Conservation (phyloP, 352 stramenopile species). For the Ochromonadaceae sp. region DNA sequence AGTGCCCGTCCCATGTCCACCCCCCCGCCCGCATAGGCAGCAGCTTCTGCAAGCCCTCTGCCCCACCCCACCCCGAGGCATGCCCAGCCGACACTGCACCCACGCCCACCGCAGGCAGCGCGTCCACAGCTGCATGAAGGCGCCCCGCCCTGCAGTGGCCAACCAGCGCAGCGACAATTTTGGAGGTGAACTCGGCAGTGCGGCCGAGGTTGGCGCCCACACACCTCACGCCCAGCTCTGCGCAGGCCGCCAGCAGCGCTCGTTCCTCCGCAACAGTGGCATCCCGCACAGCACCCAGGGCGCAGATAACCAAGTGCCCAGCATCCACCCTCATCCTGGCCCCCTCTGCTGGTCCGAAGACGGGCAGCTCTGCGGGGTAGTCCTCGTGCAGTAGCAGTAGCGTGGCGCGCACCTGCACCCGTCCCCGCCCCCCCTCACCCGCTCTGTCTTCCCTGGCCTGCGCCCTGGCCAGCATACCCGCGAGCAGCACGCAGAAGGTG, state of each 20-base stretch:
- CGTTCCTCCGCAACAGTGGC: conserved; percentile 34
- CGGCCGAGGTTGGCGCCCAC: conserved; percentile 36
- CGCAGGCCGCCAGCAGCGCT: conserved; percentile 27
- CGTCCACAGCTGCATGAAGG: conserved; percentile 19
- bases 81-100: no score
- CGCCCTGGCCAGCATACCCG: neutral
- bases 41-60: conserved; percentile 18
- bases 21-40: conserved; percentile 23
- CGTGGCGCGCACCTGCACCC: conserved; percentile 6
- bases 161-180: conserved; percentile 38
- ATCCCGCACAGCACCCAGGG: conserved; percentile 40
- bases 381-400: conserved; percentile 40
- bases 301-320: conserved; percentile 30
- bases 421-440: neutral
- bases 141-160: conserved; percentile 32
- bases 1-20: conserved; percentile 23
- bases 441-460: conserved; percentile 3
- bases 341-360: conserved; percentile 24
- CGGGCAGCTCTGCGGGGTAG: conserved; percentile 38
- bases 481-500: conserved; percentile 22
- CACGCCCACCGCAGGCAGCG: conserved; percentile 24
- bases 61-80: no score
- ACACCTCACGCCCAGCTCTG: conserved; percentile 23
- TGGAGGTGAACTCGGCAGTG: conserved; percentile 44
- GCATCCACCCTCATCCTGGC: neutral